phyloP scores from a whole-genome alignment of 495 filamentous ascomycete genomes.

The Hyaloscypha finlandica region DNA sequence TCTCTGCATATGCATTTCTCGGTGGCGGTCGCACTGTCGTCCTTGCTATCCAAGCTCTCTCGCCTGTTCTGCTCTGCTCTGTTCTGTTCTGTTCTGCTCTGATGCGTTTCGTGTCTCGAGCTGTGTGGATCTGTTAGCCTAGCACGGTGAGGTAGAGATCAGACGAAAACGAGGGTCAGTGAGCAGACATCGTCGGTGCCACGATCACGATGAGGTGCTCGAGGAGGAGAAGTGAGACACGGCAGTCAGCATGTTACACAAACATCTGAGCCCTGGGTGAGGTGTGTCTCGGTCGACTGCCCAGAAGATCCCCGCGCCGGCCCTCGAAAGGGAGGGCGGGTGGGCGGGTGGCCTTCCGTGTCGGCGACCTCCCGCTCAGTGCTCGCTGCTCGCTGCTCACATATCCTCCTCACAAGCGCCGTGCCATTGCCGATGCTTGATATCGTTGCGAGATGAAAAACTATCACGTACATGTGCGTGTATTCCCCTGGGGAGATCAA shows the following conservation, averaged over 20 bases:
- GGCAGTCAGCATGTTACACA: not conserved
- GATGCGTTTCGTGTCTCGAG: not conserved
- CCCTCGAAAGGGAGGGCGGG: not conserved
- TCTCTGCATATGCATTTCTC: slow-evolving; percentile 25
- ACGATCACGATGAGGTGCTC: not conserved
- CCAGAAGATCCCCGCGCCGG: not conserved
- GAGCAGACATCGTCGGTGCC: not conserved
- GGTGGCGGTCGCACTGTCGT: not conserved
- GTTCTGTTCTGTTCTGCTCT: not conserved
- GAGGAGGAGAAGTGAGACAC: not conserved
- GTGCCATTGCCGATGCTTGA: not conserved
- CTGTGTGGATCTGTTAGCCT: not conserved
- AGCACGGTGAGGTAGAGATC: not conserved
- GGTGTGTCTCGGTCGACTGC: not conserved
- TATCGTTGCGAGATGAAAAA: not conserved
- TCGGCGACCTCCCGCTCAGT: not conserved
- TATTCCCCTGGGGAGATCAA: not conserved
- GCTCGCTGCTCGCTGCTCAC: not conserved
- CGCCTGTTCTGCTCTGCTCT: not conserved
- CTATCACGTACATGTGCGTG: not conserved
- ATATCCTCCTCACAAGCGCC: not conserved
- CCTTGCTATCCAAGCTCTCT: slow-evolving; percentile 3
- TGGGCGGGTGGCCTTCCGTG: not conserved
- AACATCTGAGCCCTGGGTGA: not conserved
- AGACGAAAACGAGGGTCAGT: not conserved